Evolutionary conservation across 169 alveolate species (phyloP).

Genomic region (Plasmodium cynomolgi): DNA sequence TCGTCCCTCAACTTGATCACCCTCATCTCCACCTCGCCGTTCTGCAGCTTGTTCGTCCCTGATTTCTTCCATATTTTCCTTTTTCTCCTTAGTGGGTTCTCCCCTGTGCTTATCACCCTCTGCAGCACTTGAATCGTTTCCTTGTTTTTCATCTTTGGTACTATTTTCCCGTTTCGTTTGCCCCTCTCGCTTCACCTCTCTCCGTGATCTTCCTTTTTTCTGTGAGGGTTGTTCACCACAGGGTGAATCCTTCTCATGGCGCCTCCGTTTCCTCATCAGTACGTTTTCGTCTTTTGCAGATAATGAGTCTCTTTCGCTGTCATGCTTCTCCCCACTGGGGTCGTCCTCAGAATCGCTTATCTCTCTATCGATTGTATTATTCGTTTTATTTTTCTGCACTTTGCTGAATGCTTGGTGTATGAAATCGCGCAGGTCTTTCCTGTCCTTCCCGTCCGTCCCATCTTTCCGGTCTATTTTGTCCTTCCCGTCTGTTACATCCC

Average conservation of each 20-base stretch:
- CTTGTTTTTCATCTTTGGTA: neutral
- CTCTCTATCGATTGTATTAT: neutral
- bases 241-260: neutral
- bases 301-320: neutral
- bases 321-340: neutral
- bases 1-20: neutral
- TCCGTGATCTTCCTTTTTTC: neutral
- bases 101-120: neutral
- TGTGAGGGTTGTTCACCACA: neutral
- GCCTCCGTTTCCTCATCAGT: neutral
- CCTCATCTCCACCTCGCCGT: neutral
- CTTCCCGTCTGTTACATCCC: neutral
- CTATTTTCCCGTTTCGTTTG: neutral
- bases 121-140: neutral
- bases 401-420: neutral
- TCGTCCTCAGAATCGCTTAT: neutral
- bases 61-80: neutral
- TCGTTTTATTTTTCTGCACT: neutral
- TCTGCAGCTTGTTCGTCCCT: neutral
- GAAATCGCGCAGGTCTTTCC: neutral
- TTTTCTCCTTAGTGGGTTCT: neutral
- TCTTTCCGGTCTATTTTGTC: neutral
- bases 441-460: neutral
- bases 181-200: neutral
- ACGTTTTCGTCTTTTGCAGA: neutral